These are phyloP conservation scores for Apophysomyces variabilis DNA, from an alignment of 371 early-diverging fungal genomes.

Conservation along the genomic window DNA sequence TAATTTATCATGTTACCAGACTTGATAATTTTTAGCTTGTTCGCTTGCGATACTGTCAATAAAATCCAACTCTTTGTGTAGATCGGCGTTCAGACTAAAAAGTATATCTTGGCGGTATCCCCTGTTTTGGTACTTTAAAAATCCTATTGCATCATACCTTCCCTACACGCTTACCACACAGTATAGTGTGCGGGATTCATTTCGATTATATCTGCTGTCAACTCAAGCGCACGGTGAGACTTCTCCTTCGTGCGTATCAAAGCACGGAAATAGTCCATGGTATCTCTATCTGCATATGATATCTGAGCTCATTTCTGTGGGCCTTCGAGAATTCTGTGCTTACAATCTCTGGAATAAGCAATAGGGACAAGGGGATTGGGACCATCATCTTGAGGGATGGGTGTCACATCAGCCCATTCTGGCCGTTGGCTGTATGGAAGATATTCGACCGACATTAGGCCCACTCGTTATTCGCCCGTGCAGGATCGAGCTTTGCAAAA, in stretches of 20 bases:
- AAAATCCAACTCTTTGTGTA: constrained; percentile 77
- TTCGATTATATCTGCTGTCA: constrained; percentile 81
- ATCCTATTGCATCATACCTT: neutral
- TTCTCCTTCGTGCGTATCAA: constrained; percentile 71
- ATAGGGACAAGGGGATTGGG: constrained; percentile 89
- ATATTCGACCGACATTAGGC: neutral
- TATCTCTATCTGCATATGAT: constrained; percentile 61
- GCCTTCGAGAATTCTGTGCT: constrained; percentile 16
- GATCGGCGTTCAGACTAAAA: constrained; percentile 62
- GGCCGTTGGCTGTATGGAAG: constrained; percentile 35
- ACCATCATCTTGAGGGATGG: constrained; percentile 89
- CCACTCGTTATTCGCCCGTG: no score
- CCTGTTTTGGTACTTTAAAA: constrained; percentile 51
- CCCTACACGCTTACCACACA: constrained; percentile 72
- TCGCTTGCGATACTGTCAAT: constrained; percentile 70
- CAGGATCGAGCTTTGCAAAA: no score
- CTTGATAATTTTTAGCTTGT: constrained; percentile 93
- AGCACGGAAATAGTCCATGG: constrained; percentile 93
- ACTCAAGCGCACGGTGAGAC: constrained; percentile 76
- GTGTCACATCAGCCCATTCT: constrained; percentile 84
- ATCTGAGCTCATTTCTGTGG: neutral
- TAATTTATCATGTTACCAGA: constrained; percentile 66
- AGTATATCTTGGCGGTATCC: constrained; percentile 85
- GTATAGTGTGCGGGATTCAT: constrained; percentile 95
- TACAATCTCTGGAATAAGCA: constrained; percentile 86